phyloP scores from a whole-genome alignment of 345 rosid species.

The Ceriops decandra region DNA sequence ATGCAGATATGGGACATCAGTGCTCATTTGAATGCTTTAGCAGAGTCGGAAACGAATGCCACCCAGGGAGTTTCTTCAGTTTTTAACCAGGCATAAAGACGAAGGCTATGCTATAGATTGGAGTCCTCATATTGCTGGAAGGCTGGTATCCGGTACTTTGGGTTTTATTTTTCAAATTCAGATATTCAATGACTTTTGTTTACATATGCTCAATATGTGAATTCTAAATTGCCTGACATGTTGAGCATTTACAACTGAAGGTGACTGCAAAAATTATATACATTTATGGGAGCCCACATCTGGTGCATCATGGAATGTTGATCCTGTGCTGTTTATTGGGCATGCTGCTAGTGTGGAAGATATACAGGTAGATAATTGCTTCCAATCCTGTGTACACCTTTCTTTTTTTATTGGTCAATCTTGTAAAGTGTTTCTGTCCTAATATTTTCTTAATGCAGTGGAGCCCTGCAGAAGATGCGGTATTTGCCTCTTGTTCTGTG shows the following conservation, averaged over 20 bases:
- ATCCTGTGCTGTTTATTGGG: slow-evolving; percentile 58
- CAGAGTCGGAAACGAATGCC: slow-evolving; percentile 57
- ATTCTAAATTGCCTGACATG: not conserved
- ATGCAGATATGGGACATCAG: slow-evolving; percentile 84
- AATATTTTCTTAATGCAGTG: slow-evolving; percentile 53
- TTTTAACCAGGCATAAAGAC: slow-evolving; percentile 84
- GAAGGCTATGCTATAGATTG: slow-evolving; percentile 94
- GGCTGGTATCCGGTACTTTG: slow-evolving; percentile 71
- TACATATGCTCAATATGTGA: not conserved
- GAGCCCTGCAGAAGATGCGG: slow-evolving; percentile 81
- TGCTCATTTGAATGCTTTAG: slow-evolving; percentile 75
- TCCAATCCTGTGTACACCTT: not conserved
- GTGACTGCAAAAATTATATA: slow-evolving; percentile 82
- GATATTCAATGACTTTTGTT: not conserved
- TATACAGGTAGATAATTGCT: slow-evolving; percentile 48
- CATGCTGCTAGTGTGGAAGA: slow-evolving; percentile 93
- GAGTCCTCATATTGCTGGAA: slow-evolving; percentile 78
- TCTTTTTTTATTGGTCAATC: slow-evolving; percentile 1
- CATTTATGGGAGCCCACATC: slow-evolving; percentile 89
- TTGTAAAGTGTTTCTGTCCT: slow-evolving; percentile 4
- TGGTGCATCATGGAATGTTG: slow-evolving; percentile 73
- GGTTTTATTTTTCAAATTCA: not conserved
- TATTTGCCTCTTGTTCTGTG: slow-evolving; percentile 84
- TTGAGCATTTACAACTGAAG: slow-evolving; percentile 29
- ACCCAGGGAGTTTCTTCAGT: slow-evolving; percentile 51